These are phyloP conservation scores for Paracorniculantispora psalliotae DNA, from an alignment of 2,329 filamentous ascomycete species.

Conservation along the genomic window DNA sequence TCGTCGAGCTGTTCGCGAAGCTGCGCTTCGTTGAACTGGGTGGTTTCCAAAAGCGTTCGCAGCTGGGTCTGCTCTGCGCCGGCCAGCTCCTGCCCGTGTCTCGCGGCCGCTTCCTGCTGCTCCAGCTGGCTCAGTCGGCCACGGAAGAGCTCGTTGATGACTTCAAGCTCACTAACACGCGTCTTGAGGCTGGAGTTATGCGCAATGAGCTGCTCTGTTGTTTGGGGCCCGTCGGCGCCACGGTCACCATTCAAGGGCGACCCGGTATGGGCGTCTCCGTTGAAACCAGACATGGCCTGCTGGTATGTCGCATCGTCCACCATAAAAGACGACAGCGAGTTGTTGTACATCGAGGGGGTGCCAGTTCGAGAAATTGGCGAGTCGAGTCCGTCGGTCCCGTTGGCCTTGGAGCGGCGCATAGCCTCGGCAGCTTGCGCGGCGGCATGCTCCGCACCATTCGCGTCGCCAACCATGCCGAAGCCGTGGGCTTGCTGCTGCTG, in stretches of 20 bases:
- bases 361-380: slow-evolving; percentile 75
- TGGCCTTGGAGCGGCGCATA: slow-evolving; percentile 63
- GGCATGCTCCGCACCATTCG: slow-evolving; percentile 57
- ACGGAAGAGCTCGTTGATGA: slow-evolving; percentile 83
- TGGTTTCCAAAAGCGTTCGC: slow-evolving; percentile 49
- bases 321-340: slow-evolving; percentile 76
- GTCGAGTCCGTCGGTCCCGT: slow-evolving; percentile 69
- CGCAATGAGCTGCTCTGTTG: slow-evolving; percentile 73
- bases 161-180: slow-evolving; percentile 86
- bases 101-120: slow-evolving; percentile 64
- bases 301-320: slow-evolving; percentile 63
- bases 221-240: slow-evolving; percentile 65
- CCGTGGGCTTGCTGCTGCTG: slow-evolving; percentile 34
- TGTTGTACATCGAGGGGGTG: slow-evolving; percentile 70
- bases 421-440: slow-evolving; percentile 49
- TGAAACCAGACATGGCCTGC: slow-evolving; percentile 49
- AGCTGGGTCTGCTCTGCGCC: slow-evolving; percentile 52
- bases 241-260: slow-evolving; percentile 55
- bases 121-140: slow-evolving; percentile 75
- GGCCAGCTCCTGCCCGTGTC: slow-evolving; percentile 54
- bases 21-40: slow-evolving; percentile 35
- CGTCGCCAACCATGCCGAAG: slow-evolving; percentile 37
- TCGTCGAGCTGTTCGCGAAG: slow-evolving; percentile 66
- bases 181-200: slow-evolving; percentile 89
- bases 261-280: slow-evolving; percentile 46